Percentiles rank a stretch among this genome's conserved stretches.
phyloP scores from a whole-genome alignment of 2,329 filamentous ascomycete genomes.

The Epichloe baconii region DNA sequence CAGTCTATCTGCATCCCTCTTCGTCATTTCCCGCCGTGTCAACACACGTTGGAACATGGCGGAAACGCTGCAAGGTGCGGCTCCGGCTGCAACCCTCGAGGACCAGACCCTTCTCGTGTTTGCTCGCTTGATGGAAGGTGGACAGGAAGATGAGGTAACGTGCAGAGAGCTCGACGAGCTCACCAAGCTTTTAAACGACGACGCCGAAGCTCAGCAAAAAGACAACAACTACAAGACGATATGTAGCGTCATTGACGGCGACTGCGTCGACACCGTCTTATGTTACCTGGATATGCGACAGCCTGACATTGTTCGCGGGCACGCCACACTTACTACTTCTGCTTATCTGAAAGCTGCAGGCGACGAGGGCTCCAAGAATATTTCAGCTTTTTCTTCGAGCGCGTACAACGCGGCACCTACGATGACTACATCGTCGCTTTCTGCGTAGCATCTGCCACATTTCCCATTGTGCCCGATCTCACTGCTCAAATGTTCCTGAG shows the following conservation, averaged over 20 bases:
- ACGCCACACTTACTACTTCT: conserved; percentile 70
- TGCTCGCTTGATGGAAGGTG: conserved; percentile 81
- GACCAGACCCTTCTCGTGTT: conserved; percentile 67
- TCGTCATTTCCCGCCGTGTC: neutral
- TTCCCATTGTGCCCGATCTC: conserved; percentile 69
- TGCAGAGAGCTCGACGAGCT: conserved; percentile 44
- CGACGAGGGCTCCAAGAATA: conserved; percentile 54
- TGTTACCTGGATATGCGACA: conserved; percentile 76
- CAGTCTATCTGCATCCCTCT: conserved; percentile 1
- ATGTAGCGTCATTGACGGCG: conserved; percentile 53
- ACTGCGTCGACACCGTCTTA: conserved; percentile 76
- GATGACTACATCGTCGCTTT: conserved; percentile 87
- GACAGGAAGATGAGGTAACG: conserved; percentile 65
- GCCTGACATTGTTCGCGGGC: conserved; percentile 57
- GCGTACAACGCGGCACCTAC: conserved; percentile 60
- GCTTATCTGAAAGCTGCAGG: conserved; percentile 71
- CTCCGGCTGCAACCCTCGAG: conserved; percentile 27
- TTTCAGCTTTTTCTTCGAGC: conserved; percentile 59
- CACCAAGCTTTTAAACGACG: conserved; percentile 46
- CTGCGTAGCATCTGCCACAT: conserved; percentile 78
- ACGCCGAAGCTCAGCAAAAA: conserved; percentile 31
- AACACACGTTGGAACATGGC: conserved; percentile 16
- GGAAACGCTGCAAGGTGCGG: conserved; percentile 18
- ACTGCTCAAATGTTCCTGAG: conserved; percentile 72
- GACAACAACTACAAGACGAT: conserved; percentile 32